A percentile compares a stretch with the other conserved stretches of the same genome.
Evolutionary conservation across 2,329 filamentous ascomycete species (phyloP).

Genomic region (Curvularia eragrostidis): DNA sequence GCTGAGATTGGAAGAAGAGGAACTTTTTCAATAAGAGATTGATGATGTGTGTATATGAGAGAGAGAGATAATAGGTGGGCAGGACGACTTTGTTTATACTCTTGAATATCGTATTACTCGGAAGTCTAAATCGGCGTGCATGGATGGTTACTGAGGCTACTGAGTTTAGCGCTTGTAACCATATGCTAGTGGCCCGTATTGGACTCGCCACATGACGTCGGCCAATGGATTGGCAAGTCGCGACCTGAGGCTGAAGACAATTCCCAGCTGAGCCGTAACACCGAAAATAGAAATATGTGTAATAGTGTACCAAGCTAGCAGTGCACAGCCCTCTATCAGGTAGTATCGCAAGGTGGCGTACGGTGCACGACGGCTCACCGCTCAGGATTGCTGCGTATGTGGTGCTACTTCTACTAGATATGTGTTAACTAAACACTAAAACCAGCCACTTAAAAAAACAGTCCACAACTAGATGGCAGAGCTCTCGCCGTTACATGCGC

Average conservation of each 20-base stretch:
- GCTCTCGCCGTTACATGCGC: conserved; percentile 7
- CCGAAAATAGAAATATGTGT: neutral
- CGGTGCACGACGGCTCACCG: too few species aligned
- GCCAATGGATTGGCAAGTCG: neutral
- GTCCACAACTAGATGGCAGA: neutral
- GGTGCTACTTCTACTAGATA: too few species aligned
- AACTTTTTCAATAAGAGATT: neutral
- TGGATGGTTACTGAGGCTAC: neutral
- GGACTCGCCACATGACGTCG: conserved; percentile 3
- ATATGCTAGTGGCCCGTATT: conserved; percentile 1
- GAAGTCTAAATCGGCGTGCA: neutral
- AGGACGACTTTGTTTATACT: neutral
- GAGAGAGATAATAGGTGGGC: too few species aligned
- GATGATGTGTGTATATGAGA: too few species aligned
- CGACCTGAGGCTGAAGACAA: neutral
- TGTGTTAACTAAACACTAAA: neutral
- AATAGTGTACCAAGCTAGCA: neutral
- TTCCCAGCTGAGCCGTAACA: neutral
- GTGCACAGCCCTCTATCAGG: neutral
- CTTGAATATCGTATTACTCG: neutral
- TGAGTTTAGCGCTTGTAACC: conserved; percentile 4
- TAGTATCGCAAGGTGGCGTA: neutral
- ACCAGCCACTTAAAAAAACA: neutral
- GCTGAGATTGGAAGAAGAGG: neutral
- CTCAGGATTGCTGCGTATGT: too few species aligned